Evolutionary conservation across 495 filamentous ascomycete species (phyloP).

Genomic region (Rostrohypoxylon terebratum): DNA sequence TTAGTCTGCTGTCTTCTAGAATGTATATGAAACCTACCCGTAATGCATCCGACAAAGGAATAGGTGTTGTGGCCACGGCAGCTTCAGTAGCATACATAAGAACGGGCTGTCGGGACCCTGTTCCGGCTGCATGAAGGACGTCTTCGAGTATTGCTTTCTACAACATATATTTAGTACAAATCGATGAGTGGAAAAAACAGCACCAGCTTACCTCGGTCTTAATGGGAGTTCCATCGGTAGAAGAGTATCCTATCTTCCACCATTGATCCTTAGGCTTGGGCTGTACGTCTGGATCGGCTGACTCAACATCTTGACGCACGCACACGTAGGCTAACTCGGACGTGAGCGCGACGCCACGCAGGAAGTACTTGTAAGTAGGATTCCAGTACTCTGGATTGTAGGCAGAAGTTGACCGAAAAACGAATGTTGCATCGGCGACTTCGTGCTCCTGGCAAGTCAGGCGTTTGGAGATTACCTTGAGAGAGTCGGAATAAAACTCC

Average conservation of each 20-base stretch:
- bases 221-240: slow-evolving; percentile 44
- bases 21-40: slow-evolving; percentile 37
- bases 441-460: slow-evolving; percentile 52
- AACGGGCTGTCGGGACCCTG: slow-evolving; percentile 49
- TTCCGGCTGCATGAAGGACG: slow-evolving; percentile 52
- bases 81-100: slow-evolving; percentile 58
- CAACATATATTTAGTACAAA: slow-evolving; percentile 25
- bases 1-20: slow-evolving; percentile 11
- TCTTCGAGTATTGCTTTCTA: slow-evolving; percentile 50
- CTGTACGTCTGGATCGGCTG: slow-evolving; percentile 37
- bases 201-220: slow-evolving; percentile 51
- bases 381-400: slow-evolving; percentile 53
- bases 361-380: slow-evolving; percentile 52
- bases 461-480: slow-evolving; percentile 45
- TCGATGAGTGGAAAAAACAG: neutral
- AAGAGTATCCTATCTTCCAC: slow-evolving; percentile 55
- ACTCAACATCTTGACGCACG: slow-evolving; percentile 41
- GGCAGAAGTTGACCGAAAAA: slow-evolving; percentile 42
- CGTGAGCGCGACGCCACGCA: slow-evolving; percentile 56
- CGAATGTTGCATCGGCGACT: slow-evolving; percentile 39
- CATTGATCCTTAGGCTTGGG: slow-evolving; percentile 52
- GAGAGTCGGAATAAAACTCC: slow-evolving; percentile 24
- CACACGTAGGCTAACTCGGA: slow-evolving; percentile 54
- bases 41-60: slow-evolving; percentile 55
- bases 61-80: slow-evolving; percentile 50